Evolutionary conservation across 2,329 filamentous ascomycete species (phyloP), one percentile per base, ranked within the genome.

Genomic region (Monilinia vaccinii-corymbosi): DNA sequence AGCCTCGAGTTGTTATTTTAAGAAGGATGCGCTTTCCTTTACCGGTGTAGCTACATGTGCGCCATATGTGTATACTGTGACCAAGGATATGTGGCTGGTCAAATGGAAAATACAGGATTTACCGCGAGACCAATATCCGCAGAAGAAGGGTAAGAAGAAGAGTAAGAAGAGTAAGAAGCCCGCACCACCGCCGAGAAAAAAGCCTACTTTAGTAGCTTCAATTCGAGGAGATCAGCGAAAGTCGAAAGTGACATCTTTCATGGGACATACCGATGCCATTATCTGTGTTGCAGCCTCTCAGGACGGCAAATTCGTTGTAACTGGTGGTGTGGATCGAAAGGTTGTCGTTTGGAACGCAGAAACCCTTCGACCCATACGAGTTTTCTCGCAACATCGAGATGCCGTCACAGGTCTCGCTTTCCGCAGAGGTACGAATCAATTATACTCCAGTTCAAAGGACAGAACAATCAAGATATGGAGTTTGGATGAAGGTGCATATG

Each of bases 381-480:
- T 93, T 4, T 96, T 97, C 73, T 85, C 84, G n/a, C 91, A 96
- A 62, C 94, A 99, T 75, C 85, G 94, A 62, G 94, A 95, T 70
- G 83, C 90, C 18, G 85, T 99, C 55, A 93, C 89, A 8, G 87
- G 87, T 0, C 78, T 99, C 21, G 88, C 87, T 0, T 99, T 99
- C 72, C 86, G 91, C 42, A 81, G 89, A 63, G 89, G 88, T 53
- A 92, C 89, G 18, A 96, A 97, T 70, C 92, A 97, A 74, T 77
- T 99, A 23, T 99, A 95, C 76, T 95, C 91, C 4, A 87, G 88
- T 61, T 94, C 90, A 58, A 89, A 87, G 69, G 94, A 99, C 74
- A 84, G 94, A 46, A 96, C 93, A 3, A 87, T 99, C 71, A 97
- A 97, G 74, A 88, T 95, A 36, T 99, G 93, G 91, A 93, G 88